A percentile compares a stretch with the other conserved stretches of the same genome.
These are phyloP conservation scores for Rhizophagus clarus DNA, from an alignment of 192 early-diverging fungal genomes.

Conservation along the genomic window DNA sequence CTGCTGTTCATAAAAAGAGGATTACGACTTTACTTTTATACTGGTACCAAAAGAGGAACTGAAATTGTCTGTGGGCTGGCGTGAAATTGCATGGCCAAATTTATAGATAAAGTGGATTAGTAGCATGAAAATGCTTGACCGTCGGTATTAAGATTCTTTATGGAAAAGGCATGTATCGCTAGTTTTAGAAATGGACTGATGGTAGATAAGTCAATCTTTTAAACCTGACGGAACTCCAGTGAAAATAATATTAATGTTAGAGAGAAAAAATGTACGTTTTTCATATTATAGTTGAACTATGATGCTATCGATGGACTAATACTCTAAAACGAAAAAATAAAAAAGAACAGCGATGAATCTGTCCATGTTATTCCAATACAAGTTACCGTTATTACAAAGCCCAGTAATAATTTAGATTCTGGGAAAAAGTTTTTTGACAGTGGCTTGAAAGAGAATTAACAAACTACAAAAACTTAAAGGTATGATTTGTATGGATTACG, in stretches of 20 bases:
- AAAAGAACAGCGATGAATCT: background rate
- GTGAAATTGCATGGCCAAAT: slow-evolving; percentile 12
- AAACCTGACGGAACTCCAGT: background rate
- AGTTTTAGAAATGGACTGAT: slow-evolving; percentile 2
- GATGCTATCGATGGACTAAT: slow-evolving; percentile 21
- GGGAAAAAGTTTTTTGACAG: background rate
- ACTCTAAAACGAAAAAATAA: background rate
- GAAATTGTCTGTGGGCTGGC: slow-evolving; percentile 5
- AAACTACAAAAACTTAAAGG: background rate
- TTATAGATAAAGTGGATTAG: slow-evolving; percentile 9
- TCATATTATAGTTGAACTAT: slow-evolving; percentile 6
- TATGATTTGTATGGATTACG: slow-evolving; percentile 26
- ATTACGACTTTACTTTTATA: no score
- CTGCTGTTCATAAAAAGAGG: no score
- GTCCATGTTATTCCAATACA: slow-evolving; percentile 17
- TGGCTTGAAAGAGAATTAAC: background rate
- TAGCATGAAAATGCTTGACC: slow-evolving; percentile 5
- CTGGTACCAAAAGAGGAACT: no score
- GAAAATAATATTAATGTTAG: background rate
- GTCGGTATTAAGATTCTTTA: background rate
- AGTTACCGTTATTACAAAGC: slow-evolving; percentile 2
- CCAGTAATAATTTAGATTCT: background rate
- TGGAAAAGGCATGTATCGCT: slow-evolving; percentile 24
- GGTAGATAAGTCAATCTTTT: background rate
- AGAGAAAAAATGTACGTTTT: slow-evolving; percentile 11